Base-by-base conservation (phyloP, 108 stramenopile genomes). In the Cyclotella distinguenda region DNA sequence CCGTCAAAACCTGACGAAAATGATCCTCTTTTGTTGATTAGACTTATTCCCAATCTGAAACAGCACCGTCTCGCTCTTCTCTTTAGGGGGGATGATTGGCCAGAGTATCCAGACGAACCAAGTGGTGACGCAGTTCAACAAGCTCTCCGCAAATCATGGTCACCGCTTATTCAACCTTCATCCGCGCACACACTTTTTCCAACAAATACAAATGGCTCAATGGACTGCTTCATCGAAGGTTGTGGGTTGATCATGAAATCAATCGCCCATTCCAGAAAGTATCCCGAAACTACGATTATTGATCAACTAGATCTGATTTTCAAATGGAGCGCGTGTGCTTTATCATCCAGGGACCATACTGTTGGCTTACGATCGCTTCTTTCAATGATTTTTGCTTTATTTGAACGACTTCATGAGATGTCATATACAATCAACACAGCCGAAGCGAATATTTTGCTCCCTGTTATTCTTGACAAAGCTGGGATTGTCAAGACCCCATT, bases 31-130 rank as follows among this genome's bases (percentile, higher is more conserved):
- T 51, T 38, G 31, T 31, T 28, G n/a, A 30, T 8, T 31, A 67
- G 34, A 26, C 2, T 65, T 12, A 66, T 64, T 31, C 66, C 77
- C 22, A 70, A 51, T 18, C 33, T 68, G 43, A 72, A 78, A 33
- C 12, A 28, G 44, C 55, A 72, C 39, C 51, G 65, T 26, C 27
- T 71, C 26, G 60, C 72, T 23, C 35, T 54, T 36, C 36, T 59
- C 21, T 46, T 56, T 7, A 80, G 74, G 50, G 58, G 69, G 23
- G 79, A 83, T n/a, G 32, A 47, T 43, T 80, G 79, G 90, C 90
- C 90, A 10, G 91, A 92, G 50, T 95, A 84, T 72, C 91, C 94
- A 19, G 94, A 91, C 60, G 84, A 90, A 53, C 84, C 89, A 7
- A 51, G 52, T 45, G 83, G 76, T 25, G 32, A 63, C 33, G 33